Base-by-base conservation (phyloP, 768 basidiomycete genomes). In the Boletus subcaerulescens region DNA sequence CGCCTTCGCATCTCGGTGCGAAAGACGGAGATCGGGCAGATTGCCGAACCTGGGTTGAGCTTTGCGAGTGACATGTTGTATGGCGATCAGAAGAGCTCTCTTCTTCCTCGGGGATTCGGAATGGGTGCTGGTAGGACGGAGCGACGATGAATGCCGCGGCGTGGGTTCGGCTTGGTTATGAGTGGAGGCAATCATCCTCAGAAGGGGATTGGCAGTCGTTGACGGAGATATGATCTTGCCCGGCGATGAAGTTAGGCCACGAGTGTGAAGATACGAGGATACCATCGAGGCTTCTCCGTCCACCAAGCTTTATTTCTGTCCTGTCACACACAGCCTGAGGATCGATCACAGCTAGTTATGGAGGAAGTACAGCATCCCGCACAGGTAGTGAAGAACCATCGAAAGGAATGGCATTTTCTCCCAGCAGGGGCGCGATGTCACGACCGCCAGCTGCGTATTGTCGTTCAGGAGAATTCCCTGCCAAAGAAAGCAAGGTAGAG, bases 31-130 rank as follows among this genome's bases (percentile, higher is more conserved):
- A 20, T 53, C 12, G 4, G 41, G 3, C 4, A 60, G 9, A n/a
- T 13, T 15, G 5, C 31, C 18, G 5, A 52, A 57, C 33, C n/a
- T 29, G 29, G 45, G 38, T 31, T 32, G 44, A 4, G 26, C 29
- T 35, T 47, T n/a, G 12, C 51, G 40, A 4, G 24, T 22, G 13
- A 71, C 58, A 11, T 55, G 52, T 5, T 24, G 50, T 29, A 60
- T 46, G 12, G 61, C 55, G 5, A 68, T 33, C 10, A 70, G 59
- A 8, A 68, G 56, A 10, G 66, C 67, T 31, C 48, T 61, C 33
- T 50, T 67, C 26, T 47, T 50, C 13, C 39, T 49, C 13, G 36
- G 18, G 32, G 54, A 51, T 14, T 33, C 39, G 5, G 54, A 22
- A 22, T 12, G 8, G 38, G 17, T 60, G 17, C 9, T 4, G 22